phyloP scores from a whole-genome alignment of 2,329 filamentous ascomycete species.

The Cryoendolithus antarcticus region DNA sequence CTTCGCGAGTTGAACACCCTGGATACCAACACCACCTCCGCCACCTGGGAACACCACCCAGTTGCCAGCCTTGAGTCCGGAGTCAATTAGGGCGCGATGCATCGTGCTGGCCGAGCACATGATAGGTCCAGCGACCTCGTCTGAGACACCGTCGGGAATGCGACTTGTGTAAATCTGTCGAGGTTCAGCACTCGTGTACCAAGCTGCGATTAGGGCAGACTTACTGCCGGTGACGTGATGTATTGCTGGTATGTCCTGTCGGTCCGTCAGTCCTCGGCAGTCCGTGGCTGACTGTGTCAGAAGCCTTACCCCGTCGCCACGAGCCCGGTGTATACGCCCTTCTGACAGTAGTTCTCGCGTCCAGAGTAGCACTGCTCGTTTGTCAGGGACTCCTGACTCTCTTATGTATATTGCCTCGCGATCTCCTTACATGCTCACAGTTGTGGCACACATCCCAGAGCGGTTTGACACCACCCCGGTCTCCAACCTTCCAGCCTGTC shows the following conservation, averaged over 20 bases:
- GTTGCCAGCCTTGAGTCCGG: conserved; percentile 37
- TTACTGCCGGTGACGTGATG: conserved; percentile 37
- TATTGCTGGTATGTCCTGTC: conserved; percentile 47
- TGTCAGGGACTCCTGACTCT: too few relatives aligned
- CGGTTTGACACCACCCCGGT: conserved; percentile 42
- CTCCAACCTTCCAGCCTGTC: conserved; percentile 40
- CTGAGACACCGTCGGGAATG: conserved; percentile 44
- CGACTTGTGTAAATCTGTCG: conserved; percentile 35
- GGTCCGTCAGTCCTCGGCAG: too few relatives aligned
- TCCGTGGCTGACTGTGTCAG: too few relatives aligned
- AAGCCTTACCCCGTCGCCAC: conserved; percentile 16
- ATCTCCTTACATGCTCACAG: conserved; percentile 20
- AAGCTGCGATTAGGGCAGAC: background rate
- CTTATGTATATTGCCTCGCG: too few relatives aligned
- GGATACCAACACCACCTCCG: conserved; percentile 44
- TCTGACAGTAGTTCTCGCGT: conserved; percentile 41
- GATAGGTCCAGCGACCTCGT: conserved; percentile 46
- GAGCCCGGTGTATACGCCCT: conserved; percentile 35
- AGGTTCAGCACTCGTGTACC: background rate
- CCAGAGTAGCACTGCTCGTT: conserved; percentile 34
- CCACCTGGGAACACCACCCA: conserved; percentile 45
- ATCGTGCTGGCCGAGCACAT: conserved; percentile 50
- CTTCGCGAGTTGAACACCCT: conserved; percentile 42
- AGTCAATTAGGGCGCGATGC: conserved; percentile 43
- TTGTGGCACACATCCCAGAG: conserved; percentile 39